Base-by-base conservation (phyloP, 345 rosid species). In the Kernera saxatilis region DNA sequence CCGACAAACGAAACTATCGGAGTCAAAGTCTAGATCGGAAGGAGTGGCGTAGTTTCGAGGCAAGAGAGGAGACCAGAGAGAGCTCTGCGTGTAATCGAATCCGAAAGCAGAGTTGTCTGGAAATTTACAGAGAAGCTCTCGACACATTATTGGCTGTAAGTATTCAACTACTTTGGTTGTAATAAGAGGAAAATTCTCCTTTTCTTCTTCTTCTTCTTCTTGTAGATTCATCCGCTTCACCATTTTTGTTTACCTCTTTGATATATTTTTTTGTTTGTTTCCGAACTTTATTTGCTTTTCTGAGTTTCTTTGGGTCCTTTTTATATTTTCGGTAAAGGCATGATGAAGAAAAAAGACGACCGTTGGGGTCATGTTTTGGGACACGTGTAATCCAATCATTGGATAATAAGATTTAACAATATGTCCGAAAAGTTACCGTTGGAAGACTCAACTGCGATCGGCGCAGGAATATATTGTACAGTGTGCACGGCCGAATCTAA, bases 21-120 rank as follows among this genome's bases (percentile, higher is more conserved):
- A 3, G 77, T 70, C 3, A 84, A 84, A 1, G 74, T 75, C 88
- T 0, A 82, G 70, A 49, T 83, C 87, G 23, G 80, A 27, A 36
- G 85, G 81, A 48, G 53, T 70, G 0, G 60, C 58, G 81, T 87
- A 81, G 15, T 69, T 21, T 18, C 90, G 85, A 35, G 87, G 95
- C 43, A 90, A 76, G 27, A 92, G 75, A 44, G 98, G 96, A 67
- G 98, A 92, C 98, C 98, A 92, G 37, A 92, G 77, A 17, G 98
- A 90, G 86, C 96, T 90, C 77, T 88, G 91, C 12, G 87, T 44
- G 76, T 86, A 88, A 22, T 92, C 85, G 64, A 92, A 90, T 26
- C 86, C 97, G 46, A 81, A 81, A 27, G 87, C 83, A 17, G 96
- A 85, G 79, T 76, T 82, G 64, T 92, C 95, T 3, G 96, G 93